A percentile compares a stretch with the other conserved stretches of the same genome.
Evolutionary conservation across 148 eudicot genomes (phyloP).

Genomic region (Fagopyrum tataricum): DNA sequence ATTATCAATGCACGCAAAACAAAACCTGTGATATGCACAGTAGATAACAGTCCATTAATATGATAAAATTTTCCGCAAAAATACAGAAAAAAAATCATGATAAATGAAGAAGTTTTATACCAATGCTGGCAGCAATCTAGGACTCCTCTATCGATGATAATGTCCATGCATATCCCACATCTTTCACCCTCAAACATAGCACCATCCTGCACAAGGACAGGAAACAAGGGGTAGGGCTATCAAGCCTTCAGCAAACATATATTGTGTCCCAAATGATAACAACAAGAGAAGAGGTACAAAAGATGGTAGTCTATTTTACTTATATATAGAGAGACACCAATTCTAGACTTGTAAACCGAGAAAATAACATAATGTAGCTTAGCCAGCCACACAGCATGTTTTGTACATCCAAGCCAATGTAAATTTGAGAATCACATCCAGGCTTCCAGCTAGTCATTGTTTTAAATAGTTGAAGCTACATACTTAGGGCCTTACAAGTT

Average conservation of each 20-base stretch:
- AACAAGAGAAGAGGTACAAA: background rate
- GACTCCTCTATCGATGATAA: slow-evolving; percentile 78
- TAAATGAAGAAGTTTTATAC: slow-evolving; percentile 25
- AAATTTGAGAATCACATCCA: background rate
- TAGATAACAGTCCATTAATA: background rate
- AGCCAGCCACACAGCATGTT: too few species aligned
- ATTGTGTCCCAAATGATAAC: background rate
- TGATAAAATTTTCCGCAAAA: background rate
- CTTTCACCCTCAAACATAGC: slow-evolving; percentile 63
- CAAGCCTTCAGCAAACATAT: background rate
- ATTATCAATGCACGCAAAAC: slow-evolving; percentile 92
- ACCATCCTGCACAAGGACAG: slow-evolving; percentile 41
- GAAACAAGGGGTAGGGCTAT: background rate
- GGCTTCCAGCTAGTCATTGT: background rate
- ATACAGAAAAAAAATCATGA: background rate
- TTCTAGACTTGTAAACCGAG: background rate
- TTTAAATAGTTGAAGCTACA: background rate
- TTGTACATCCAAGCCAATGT: background rate
- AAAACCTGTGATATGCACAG: slow-evolving; percentile 57
- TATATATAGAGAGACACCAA: background rate
- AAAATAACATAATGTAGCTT: background rate
- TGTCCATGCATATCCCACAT: slow-evolving; percentile 93
- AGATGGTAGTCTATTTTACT: background rate
- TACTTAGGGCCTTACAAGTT: background rate
- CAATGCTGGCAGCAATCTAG: slow-evolving; percentile 97